Base-by-base conservation (phyloP, 768 basidiomycete species). In the Hericium erinaceus region DNA sequence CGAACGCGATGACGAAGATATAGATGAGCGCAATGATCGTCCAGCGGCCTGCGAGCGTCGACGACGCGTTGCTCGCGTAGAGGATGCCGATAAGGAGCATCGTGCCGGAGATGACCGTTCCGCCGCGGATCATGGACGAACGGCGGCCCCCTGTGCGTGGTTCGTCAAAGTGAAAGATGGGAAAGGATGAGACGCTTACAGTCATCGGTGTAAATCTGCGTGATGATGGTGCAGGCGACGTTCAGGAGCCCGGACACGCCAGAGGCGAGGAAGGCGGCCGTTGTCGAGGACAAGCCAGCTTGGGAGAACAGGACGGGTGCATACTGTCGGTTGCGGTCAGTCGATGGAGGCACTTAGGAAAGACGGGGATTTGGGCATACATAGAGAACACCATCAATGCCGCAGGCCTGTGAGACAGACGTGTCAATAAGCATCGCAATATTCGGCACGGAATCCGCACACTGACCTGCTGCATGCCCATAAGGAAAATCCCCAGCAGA, bases 301-400 rank as follows among this genome's bases (percentile, higher is more conserved):
- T 80, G 79, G 3, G 72, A 64, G 60, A 81, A 81, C 12, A 80
- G 68, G 9, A 75, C 69, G 0, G 79, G 79, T 0, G 77, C 78
- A 56, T 76, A 77, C 64, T 76, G 65, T 48, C 22, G 33, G 22
- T 20, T 20, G 48, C 44, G 18, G 46, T 11, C 33, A 18, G 39
- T 18, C 16, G 37, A 6, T 44, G 59, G 20, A 58, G 52, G 13
- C 22, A 33, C 11, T 33, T 33, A 33, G 33, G 7, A 7, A 33
- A 26, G 18, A 0, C 11, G 3, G 22, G 44, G 6, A 18, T 46
- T 16, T 8, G 22, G 22, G 51, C 70, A 44, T 22, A 69, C 67
- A 61, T 70, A 71, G 33, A 73, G 66, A 0, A 70, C 70, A 44
- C 68, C 70, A 50, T 72, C 70, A 48, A 72, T 69, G 0, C 71